Base-by-base conservation (phyloP, 768 basidiomycete genomes). In the Termitomyces sp. region DNA sequence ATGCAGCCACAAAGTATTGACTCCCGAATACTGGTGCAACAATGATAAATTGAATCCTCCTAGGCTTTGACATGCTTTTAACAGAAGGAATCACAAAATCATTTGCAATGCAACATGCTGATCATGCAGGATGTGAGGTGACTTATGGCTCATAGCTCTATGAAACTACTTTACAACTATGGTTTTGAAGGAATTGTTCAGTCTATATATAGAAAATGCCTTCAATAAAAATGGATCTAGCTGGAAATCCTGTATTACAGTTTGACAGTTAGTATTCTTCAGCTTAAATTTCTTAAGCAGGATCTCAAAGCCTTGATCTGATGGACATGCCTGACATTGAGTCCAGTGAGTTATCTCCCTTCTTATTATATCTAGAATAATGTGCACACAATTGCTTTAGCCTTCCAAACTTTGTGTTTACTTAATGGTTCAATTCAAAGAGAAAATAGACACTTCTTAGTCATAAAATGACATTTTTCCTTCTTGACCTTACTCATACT, bases 91-190 rank as follows among this genome's bases (percentile, higher is more conserved):
- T 98, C 59, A 91, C 91, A 26, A 86, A 91, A 69, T 93, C 92
- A 2, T 93, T 90, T 14, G 95, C 97, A 8, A 84, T 85, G 80
- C 91, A 99, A 69, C 79, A 97, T 17, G 82, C 94, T 3, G 97
- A 97, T 68, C 91, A 97, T 55, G 97, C 96, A 0, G 97, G 97
- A 60, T 92, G 97, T 56, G 94, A 98, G 72, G 90, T 89, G 65
- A 44, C 72, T 51, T 15, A 2, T 11, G 17, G 11, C 15, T 17
- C 66, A 21, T 8, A 28, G 12, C 47, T 42, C 17, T 49, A 37
- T 11, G 5, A 10, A 23, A 4, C 44, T 11, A 26, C 48, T 44
- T 48, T 35, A 33, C 44, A 50, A 43, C 54, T n/a, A 60, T 42
- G 10, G 42, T 50, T 14, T 54, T 26, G 57, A 92, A 89, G 86